These are phyloP conservation scores for Umbellularia californica DNA, from an alignment of 164 flowering plant species.

Conservation along the genomic window DNA sequence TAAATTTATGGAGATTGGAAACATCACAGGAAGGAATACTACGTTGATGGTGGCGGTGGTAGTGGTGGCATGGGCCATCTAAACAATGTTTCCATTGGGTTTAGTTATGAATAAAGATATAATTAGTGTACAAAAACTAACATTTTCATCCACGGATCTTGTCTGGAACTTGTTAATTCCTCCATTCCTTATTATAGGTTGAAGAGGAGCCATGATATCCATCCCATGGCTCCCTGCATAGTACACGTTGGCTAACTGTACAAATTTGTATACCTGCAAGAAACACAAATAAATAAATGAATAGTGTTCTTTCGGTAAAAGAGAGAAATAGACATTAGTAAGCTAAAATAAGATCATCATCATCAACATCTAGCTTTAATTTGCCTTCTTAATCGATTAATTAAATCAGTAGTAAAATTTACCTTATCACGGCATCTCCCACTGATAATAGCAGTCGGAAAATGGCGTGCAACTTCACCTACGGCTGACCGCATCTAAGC, in stretches of 20 bases:
- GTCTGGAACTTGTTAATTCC: constrained; percentile 2
- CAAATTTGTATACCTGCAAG: constrained; percentile 12
- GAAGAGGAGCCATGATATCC: constrained; percentile 13
- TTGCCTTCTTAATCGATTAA: not conserved
- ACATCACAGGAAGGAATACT: too few species aligned
- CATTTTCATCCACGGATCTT: constrained; percentile 4
- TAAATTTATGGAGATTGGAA: too few species aligned
- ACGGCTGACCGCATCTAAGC: constrained; percentile 28
- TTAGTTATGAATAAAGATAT: not conserved
- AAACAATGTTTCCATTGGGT: not conserved
- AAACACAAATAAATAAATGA: not conserved
- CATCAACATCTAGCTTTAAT: too few species aligned
- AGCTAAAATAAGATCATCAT: not conserved
- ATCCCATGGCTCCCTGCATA: constrained; percentile 18
- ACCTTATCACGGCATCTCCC: constrained; percentile 25
- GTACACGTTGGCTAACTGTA: constrained; percentile 9
- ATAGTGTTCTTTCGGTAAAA: too few species aligned
- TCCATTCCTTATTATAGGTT: not conserved
- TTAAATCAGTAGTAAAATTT: not conserved
- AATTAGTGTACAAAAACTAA: not conserved
- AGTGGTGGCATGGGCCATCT: not conserved
- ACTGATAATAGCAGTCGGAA: constrained; percentile 21
- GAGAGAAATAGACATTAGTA: too few species aligned
- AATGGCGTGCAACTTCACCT: constrained; percentile 11
- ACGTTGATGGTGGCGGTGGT: too few species aligned